Conservation (phyloP, 2,329 filamentous ascomycete genomes). For the Aspergillus viridinutans region DNA sequence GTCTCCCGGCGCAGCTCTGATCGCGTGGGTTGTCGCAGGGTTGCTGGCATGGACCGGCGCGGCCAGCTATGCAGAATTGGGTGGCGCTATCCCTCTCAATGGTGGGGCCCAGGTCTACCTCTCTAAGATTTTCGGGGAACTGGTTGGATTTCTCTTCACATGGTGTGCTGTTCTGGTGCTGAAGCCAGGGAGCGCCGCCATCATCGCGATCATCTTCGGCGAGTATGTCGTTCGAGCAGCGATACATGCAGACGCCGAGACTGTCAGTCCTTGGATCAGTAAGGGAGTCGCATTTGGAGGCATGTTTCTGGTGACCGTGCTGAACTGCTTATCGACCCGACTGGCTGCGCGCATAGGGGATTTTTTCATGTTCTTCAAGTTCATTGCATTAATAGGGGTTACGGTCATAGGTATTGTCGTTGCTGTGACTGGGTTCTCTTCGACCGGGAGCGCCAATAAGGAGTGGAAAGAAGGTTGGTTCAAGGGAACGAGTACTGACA, state of each 20-base stretch:
- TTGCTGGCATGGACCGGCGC: conserved; percentile 93
- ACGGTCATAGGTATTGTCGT: conserved; percentile 87
- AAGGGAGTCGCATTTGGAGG: conserved; percentile 80
- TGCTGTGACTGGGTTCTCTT: conserved; percentile 76
- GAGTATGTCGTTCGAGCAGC: conserved; percentile 90
- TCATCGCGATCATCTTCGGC: conserved; percentile 95
- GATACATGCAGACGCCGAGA: conserved; percentile 79
- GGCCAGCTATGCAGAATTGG: conserved; percentile 90
- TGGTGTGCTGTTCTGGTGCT: conserved; percentile 94
- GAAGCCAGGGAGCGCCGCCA: conserved; percentile 89
- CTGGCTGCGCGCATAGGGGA: conserved; percentile 85
- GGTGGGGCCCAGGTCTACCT: conserved; percentile 92
- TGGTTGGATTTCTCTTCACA: conserved; percentile 89
- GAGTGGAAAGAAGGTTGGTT: conserved; percentile 96
- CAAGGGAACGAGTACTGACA: conserved; percentile 71
- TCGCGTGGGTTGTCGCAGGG: conserved; percentile 92
- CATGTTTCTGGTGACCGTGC: conserved; percentile 68
- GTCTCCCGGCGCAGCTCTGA: conserved; percentile 80
- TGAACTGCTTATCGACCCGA: conserved; percentile 89
- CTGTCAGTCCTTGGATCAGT: conserved; percentile 80
- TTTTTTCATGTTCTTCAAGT: conserved; percentile 95
- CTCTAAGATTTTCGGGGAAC: conserved; percentile 92
- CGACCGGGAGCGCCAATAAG: conserved; percentile 66
- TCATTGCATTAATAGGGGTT: conserved; percentile 80
- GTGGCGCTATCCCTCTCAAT: conserved; percentile 91